A percentile compares a stretch with the other conserved stretches of the same genome.
Conservation (phyloP, 805 yeast genomes). For the Lipomyces sp. region DNA sequence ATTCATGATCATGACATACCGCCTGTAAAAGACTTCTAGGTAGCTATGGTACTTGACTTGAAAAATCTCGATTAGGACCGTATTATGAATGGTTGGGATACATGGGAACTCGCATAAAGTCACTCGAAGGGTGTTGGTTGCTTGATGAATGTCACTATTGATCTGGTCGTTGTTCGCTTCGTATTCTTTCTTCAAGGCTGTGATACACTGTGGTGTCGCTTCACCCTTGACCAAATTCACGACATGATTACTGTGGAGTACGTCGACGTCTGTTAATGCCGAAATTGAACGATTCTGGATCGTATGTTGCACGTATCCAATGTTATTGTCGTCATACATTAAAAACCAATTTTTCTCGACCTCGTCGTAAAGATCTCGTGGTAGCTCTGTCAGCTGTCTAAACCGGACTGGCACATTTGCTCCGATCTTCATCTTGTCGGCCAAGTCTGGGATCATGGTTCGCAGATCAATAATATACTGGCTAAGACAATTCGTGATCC, state of each 20-base stretch:
- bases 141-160: conserved; percentile 26
- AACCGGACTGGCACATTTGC: conserved; percentile 26
- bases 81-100: conserved; percentile 35
- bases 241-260: background rate
- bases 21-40: conserved; percentile 22
- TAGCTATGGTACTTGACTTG: conserved; percentile 25
- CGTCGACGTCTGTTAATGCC: background rate
- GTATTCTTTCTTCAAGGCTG: conserved; percentile 6
- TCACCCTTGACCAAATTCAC: background rate
- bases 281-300: conserved; percentile 23
- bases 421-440: conserved; percentile 16
- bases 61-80: conserved; percentile 29
- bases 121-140: conserved; percentile 32
- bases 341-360: conserved; percentile 33
- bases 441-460: conserved; percentile 24
- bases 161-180: conserved; percentile 5
- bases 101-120: conserved; percentile 35
- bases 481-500: conserved; percentile 22
- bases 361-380: conserved; percentile 12
- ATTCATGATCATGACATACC: conserved; percentile 32
- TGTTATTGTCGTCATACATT: conserved; percentile 24
- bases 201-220: conserved; percentile 15
- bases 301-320: conserved; percentile 24
- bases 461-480: conserved; percentile 30
- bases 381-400: conserved; percentile 16